phyloP scores from a whole-genome alignment of 305 asterid species.

The Fraxinus paxiana region DNA sequence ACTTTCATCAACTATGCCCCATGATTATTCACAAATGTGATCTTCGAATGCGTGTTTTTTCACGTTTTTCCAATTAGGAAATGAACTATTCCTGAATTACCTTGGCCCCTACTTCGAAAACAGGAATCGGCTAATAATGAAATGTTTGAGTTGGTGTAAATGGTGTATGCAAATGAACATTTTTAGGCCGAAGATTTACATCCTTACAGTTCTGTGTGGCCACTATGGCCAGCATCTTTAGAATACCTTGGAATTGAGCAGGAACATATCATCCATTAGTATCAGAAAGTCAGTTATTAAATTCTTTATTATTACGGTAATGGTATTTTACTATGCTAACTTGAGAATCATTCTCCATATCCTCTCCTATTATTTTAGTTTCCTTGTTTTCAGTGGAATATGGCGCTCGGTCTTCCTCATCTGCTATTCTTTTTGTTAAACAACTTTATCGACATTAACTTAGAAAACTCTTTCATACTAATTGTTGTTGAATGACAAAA shows the following conservation, averaged over 20 bases:
- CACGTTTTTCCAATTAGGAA: not conserved
- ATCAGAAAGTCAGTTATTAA: not conserved
- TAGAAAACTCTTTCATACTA: not conserved
- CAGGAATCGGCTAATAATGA: not conserved
- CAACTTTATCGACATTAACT: not conserved
- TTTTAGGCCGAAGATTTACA: not conserved
- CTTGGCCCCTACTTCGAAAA: not conserved
- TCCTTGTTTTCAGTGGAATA: not conserved
- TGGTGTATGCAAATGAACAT: not conserved
- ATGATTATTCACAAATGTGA: too few relatives aligned
- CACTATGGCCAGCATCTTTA: not conserved
- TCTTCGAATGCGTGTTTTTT: too few relatives aligned
- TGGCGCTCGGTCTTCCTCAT: not conserved
- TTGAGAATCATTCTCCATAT: not conserved
- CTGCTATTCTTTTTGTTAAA: not conserved
- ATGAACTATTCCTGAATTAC: not conserved
- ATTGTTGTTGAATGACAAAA: not conserved
- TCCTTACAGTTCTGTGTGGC: not conserved
- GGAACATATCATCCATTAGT: not conserved
- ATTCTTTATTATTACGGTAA: not conserved
- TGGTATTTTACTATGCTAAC: not conserved
- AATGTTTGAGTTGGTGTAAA: not conserved
- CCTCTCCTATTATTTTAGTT: not conserved
- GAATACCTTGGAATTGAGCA: not conserved
- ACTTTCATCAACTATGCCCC: too few relatives aligned